Evolutionary conservation across 2,329 filamentous ascomycete species (phyloP), one percentile per base, ranked within the genome.

Genomic region (Colletotrichum siamense): DNA sequence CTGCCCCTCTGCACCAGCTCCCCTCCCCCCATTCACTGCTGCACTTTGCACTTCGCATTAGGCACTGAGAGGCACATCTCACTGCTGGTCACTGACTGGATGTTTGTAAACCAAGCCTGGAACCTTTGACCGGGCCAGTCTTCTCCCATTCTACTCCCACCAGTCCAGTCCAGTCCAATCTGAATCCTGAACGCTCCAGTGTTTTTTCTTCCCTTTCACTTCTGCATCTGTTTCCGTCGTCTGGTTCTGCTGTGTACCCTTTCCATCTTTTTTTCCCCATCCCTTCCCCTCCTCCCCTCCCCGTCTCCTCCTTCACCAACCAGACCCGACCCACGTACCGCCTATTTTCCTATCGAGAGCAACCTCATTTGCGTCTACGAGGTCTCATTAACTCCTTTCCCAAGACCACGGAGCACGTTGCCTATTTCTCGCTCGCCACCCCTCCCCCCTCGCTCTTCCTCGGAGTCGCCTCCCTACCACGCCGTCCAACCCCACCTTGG

Each of bases 401-500:
- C 70, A 74, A 39, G 69, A 65, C 55, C 64, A 61, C 74, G 74
- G 74, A 76, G 74, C 70, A 73, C 70, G 64, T 65, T 76, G 59
- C 70, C 71, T 74, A 65, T 69, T 74, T 74, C 44, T 59, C 69
- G 57, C 64, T 69, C 73, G 59, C 65, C 39, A 24, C 28, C 74
- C 70, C 74, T 69, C 34, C 57, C 70, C 64, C 70, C 59, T 76
- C 65, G 59, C 34, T 49, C 44, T 44, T 61, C 59, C 71, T 74
- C 74, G 59, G 74, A 69, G 74, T 76, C 70, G 74, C 70, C 70
- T 74, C 73, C 73, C 73, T 76, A 69, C 70, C 63, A 67, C 59
- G 69, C 70, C 70, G 34, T 73, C 44, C 39, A 72, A 76, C 74
- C 74, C 74, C 74, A 76, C 74, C 74, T 69, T 74, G 71, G 74